phyloP scores from a whole-genome alignment of 495 filamentous ascomycete species.

The Darksidea phi region DNA sequence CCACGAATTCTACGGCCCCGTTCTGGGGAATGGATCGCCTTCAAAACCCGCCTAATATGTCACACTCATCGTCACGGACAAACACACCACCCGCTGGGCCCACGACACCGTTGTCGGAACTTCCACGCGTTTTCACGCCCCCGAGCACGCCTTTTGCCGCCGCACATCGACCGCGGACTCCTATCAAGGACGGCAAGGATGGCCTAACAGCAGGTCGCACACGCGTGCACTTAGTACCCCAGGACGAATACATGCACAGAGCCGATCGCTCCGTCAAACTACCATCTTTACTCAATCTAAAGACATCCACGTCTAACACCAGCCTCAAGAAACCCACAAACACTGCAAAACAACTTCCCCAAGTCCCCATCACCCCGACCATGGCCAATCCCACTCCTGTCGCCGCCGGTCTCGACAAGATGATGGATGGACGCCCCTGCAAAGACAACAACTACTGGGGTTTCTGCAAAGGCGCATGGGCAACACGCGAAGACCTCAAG shows the following conservation, averaged over 20 bases:
- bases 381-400: neutral
- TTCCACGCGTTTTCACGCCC: neutral
- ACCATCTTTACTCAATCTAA: neutral
- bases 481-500: slow-evolving; percentile 46
- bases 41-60: neutral
- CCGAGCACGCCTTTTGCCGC: neutral
- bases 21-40: neutral
- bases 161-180: slow-evolving; percentile 9
- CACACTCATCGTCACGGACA: neutral
- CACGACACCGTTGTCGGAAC: neutral
- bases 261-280: neutral
- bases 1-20: neutral
- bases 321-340: neutral
- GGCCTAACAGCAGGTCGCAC: slow-evolving; percentile 11
- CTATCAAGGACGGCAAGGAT: neutral
- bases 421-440: slow-evolving; percentile 37
- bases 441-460: slow-evolving; percentile 50
- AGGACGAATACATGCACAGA: neutral
- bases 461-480: slow-evolving; percentile 56
- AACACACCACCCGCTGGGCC: neutral
- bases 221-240: neutral
- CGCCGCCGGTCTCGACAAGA: slow-evolving; percentile 3
- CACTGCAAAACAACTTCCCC: neutral
- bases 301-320: neutral
- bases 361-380: slow-evolving; percentile 5